A percentile compares a stretch with the other conserved stretches of the same genome.
Evolutionary conservation across 1,284 basidiomycete species (phyloP).

Genomic region (Puccinia triticina): DNA sequence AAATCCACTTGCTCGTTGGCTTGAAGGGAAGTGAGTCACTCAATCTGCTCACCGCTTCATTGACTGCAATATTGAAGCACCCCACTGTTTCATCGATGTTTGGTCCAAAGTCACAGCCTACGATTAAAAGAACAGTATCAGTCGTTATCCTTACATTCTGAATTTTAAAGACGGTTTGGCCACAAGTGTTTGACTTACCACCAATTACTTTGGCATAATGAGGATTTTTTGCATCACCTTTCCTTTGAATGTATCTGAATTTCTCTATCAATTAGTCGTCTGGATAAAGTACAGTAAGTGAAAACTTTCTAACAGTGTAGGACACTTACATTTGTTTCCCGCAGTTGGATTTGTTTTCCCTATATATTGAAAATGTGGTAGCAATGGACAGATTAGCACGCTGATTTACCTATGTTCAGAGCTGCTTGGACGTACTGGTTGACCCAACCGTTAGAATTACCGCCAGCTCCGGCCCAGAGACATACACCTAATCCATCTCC

Average conservation of each 20-base stretch:
- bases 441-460: constrained; percentile 12
- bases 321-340: constrained; percentile 30
- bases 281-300: not conserved
- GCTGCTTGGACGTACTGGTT: constrained; percentile 5
- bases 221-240: not conserved
- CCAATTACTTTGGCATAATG: not conserved
- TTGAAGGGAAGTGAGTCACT: not conserved
- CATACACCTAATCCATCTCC: constrained; percentile 3
- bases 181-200: not conserved
- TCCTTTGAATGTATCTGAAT: constrained; percentile 36
- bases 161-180: not conserved
- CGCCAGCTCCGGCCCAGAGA: constrained; percentile 13
- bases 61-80: constrained; percentile 21
- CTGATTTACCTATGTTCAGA: not conserved
- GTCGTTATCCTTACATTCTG: not conserved
- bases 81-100: not conserved
- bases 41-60: not conserved
- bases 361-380: not conserved
- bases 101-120: constrained; percentile 28
- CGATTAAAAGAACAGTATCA: not conserved
- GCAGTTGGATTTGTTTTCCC: constrained; percentile 16
- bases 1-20: not conserved
- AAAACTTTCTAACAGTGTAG: not conserved
- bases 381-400: not conserved
- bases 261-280: not conserved